Conservation (phyloP, 2,329 filamentous ascomycete genomes). For the Clarireedia homoeocarpa region DNA sequence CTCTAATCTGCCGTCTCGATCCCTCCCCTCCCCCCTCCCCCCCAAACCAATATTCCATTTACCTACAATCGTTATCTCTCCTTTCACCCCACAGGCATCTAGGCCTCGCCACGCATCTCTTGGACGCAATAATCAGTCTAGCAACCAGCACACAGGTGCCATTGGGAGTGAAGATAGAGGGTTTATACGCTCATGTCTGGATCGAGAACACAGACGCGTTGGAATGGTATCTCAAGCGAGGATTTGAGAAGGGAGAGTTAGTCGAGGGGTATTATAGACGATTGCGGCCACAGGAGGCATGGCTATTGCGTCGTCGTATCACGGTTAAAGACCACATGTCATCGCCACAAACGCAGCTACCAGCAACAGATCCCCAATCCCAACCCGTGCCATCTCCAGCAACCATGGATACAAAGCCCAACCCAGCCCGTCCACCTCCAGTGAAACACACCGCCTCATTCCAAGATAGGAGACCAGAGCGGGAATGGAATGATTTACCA, state of each 20-base stretch:
- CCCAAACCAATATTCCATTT: conserved; percentile 40
- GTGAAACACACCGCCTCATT: conserved; percentile 35
- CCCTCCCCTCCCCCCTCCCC: conserved; percentile 28
- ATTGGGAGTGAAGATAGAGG: conserved; percentile 26
- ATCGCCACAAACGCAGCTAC: not conserved
- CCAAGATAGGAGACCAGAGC: conserved; percentile 50
- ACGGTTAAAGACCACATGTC: conserved; percentile 22
- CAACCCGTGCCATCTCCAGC: not conserved
- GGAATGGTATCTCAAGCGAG: conserved; percentile 52
- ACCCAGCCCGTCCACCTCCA: conserved; percentile 17
- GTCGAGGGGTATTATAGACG: conserved; percentile 54
- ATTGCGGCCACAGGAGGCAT: conserved; percentile 53
- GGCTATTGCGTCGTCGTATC: conserved; percentile 44
- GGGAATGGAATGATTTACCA: conserved; percentile 60
- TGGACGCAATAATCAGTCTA: conserved; percentile 32
- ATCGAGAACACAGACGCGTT: conserved; percentile 56
- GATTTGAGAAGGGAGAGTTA: conserved; percentile 41
- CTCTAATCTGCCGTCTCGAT: conserved; percentile 54
- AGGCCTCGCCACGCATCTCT: conserved; percentile 49
- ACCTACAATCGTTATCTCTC: conserved; percentile 57
- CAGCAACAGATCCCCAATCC: not conserved
- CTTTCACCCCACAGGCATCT: conserved; percentile 55
- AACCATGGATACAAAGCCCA: conserved; percentile 42
- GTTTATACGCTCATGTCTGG: conserved; percentile 61
- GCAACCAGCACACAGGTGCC: conserved; percentile 2